phyloP scores from a whole-genome alignment of 257 asterid species.

The Knoxia roxburghii region DNA sequence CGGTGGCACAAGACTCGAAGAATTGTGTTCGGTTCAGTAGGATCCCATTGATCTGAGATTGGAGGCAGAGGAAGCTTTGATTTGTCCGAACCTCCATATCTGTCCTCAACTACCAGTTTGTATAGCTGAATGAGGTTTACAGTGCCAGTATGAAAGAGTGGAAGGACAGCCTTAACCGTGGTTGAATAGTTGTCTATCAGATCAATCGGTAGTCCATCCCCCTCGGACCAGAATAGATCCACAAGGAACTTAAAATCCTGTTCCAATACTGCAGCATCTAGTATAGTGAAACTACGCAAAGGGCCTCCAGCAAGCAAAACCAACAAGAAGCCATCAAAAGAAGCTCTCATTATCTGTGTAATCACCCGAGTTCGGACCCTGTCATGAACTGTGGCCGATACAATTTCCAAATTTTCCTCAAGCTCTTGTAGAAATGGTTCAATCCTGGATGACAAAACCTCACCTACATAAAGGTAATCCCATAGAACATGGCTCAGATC shows the following conservation, averaged over 20 bases:
- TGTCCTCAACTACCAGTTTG: slow-evolving; percentile 23
- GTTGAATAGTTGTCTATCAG: slow-evolving; percentile 57
- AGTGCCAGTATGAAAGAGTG: slow-evolving; percentile 48
- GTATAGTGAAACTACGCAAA: slow-evolving; percentile 49
- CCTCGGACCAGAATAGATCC: slow-evolving; percentile 89
- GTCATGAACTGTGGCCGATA: slow-evolving; percentile 75
- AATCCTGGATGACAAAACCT: slow-evolving; percentile 64
- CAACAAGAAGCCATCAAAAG: slow-evolving; percentile 72
- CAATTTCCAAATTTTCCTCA: slow-evolving; percentile 63
- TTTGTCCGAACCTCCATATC: slow-evolving; percentile 34
- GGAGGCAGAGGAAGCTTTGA: slow-evolving; percentile 66
- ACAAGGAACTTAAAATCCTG: slow-evolving; percentile 72
- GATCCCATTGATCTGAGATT: slow-evolving; percentile 65
- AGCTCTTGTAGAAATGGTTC: slow-evolving; percentile 84
- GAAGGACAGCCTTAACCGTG: slow-evolving; percentile 40
- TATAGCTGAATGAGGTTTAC: slow-evolving; percentile 53
- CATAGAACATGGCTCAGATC: slow-evolving; percentile 54
- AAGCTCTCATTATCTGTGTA: slow-evolving; percentile 78
- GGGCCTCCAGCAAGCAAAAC: slow-evolving; percentile 85
- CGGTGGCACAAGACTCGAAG: slow-evolving; percentile 70
- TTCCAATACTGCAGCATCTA: slow-evolving; percentile 47
- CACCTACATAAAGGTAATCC: slow-evolving; percentile 62
- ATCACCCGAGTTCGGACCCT: slow-evolving; percentile 78
- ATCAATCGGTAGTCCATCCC: slow-evolving; percentile 85
- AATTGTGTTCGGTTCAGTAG: slow-evolving; percentile 65